These are phyloP conservation scores for Cymbopogon flexuosus DNA, from an alignment of 202 grass and related monocot genomes.

Conservation along the genomic window DNA sequence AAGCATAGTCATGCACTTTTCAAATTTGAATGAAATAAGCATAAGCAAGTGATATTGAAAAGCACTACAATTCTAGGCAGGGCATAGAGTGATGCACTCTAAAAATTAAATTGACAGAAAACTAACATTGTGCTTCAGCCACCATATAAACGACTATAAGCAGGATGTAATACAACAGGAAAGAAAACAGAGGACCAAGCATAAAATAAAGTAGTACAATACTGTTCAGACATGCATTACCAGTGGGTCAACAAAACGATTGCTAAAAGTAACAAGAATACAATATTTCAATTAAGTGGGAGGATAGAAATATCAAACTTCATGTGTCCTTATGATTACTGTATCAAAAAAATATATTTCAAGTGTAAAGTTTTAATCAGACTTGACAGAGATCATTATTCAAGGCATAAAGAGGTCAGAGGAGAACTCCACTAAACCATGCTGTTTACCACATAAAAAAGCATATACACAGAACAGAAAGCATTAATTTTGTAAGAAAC, in stretches of 20 bases:
- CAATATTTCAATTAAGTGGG: background rate
- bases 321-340: background rate
- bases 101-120: background rate
- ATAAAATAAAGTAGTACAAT: background rate
- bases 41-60: background rate
- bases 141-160: background rate
- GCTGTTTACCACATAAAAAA: constrained; percentile 12
- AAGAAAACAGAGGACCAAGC: background rate
- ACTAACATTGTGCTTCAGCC: background rate
- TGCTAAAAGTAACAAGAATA: background rate
- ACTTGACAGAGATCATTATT: background rate
- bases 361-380: background rate
- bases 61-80: background rate
- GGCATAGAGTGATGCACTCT: background rate
- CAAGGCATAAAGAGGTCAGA: background rate
- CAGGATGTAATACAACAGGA: background rate
- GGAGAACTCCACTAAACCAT: background rate
- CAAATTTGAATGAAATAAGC: background rate
- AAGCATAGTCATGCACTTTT: background rate
- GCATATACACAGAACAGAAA: background rate
- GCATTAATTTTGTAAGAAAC: background rate
- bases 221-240: background rate
- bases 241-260: background rate
- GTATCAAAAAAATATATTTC: background rate
- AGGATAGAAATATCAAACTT: constrained; percentile 6